These are phyloP conservation scores for Bretziella fagacearum DNA, from an alignment of 2,329 filamentous ascomycete species.

Conservation along the genomic window DNA sequence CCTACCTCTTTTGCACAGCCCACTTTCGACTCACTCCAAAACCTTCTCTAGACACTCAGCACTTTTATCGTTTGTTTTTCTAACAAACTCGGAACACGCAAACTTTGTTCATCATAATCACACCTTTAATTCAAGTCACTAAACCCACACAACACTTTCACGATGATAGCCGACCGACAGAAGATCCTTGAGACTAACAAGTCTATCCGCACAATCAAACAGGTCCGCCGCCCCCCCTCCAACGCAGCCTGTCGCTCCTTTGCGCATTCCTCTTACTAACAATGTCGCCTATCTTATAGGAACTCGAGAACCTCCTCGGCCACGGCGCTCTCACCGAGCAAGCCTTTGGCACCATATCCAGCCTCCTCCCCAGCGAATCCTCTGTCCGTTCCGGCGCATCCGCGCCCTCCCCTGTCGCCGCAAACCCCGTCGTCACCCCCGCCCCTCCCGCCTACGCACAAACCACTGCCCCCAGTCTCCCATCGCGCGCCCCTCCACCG, in stretches of 20 bases:
- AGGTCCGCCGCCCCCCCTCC: slow-evolving; percentile 35
- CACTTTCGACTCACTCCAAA: too few relatives aligned
- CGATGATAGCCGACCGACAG: slow-evolving; percentile 29
- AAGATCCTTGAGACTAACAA: slow-evolving; percentile 57
- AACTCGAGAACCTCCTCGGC: slow-evolving; percentile 79
- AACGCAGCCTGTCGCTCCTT: neutral
- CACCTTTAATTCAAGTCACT: neutral
- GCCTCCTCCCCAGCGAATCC: slow-evolving; percentile 56
- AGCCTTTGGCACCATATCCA: slow-evolving; percentile 57
- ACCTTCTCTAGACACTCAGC: too few relatives aligned
- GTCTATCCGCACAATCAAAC: slow-evolving; percentile 75
- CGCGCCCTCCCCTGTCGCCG: slow-evolving; percentile 19
- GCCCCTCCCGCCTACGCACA: slow-evolving; percentile 35
- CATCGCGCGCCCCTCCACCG: slow-evolving; percentile 5
- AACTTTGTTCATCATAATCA: too few relatives aligned
- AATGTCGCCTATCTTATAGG: slow-evolving; percentile 34
- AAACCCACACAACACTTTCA: neutral
- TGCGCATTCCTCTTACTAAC: neutral
- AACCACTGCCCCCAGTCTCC: slow-evolving; percentile 28
- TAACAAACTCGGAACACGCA: too few relatives aligned
- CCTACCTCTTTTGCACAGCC: too few relatives aligned
- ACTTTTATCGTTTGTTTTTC: too few relatives aligned
- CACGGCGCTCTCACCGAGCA: slow-evolving; percentile 59
- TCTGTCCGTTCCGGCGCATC: slow-evolving; percentile 35
- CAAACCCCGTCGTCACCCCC: slow-evolving; percentile 20